Evolutionary conservation across 805 yeast genomes (phyloP).

Genomic region (Yamadazyma phyllophila): DNA sequence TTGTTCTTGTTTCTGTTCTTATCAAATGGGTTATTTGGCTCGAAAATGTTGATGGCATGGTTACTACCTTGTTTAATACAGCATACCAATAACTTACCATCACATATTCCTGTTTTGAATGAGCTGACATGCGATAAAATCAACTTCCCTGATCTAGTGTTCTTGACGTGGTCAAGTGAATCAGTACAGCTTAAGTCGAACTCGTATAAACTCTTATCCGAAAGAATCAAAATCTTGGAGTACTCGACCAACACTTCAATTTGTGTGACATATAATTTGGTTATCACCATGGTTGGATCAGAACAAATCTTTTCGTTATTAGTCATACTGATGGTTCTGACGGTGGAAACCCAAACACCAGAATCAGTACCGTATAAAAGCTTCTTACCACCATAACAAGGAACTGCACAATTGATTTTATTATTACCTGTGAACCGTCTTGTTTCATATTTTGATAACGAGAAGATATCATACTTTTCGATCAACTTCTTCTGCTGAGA

Average conservation of each 20-base stretch:
- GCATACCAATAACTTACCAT: slow-evolving; percentile 83
- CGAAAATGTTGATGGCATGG: slow-evolving; percentile 80
- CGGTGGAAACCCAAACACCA: slow-evolving; percentile 83
- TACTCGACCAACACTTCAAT: slow-evolving; percentile 90
- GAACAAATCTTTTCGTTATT: slow-evolving; percentile 53
- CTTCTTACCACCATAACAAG: slow-evolving; percentile 92
- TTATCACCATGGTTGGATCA: slow-evolving; percentile 72
- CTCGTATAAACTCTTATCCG: slow-evolving; percentile 79
- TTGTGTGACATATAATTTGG: slow-evolving; percentile 77
- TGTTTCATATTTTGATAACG: slow-evolving; percentile 71
- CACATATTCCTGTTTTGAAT: slow-evolving; percentile 90
- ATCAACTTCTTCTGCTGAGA: slow-evolving; percentile 75
- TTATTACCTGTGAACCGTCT: slow-evolving; percentile 71
- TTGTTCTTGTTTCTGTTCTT: slow-evolving; percentile 58
- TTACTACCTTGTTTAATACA: slow-evolving; percentile 83
- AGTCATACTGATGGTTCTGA: slow-evolving; percentile 50
- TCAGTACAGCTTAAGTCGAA: slow-evolving; percentile 60
- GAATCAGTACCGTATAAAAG: slow-evolving; percentile 87
- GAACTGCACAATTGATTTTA: slow-evolving; percentile 86
- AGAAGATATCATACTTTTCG: slow-evolving; percentile 73
- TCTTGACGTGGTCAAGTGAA: slow-evolving; percentile 46
- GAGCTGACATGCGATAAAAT: slow-evolving; percentile 84
- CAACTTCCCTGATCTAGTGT: slow-evolving; percentile 68
- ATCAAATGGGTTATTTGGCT: slow-evolving; percentile 76
- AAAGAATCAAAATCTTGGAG: slow-evolving; percentile 72